Evolutionary conservation across 129 eudicot species (phyloP).

Genomic region (Flaveria robusta): DNA sequence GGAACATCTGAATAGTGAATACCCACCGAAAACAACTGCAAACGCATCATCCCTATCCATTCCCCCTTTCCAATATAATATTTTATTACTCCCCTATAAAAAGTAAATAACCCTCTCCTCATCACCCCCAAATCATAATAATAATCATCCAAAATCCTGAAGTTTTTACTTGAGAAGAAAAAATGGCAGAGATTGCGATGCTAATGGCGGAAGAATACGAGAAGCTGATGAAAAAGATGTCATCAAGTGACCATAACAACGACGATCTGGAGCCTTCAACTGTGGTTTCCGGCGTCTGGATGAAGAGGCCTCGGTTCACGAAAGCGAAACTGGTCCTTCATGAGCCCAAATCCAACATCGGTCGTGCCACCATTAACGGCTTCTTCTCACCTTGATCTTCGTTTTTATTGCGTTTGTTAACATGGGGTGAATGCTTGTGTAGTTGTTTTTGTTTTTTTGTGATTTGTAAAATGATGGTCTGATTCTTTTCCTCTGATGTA

Average conservation of each 20-base stretch:
- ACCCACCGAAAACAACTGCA: too few relatives aligned
- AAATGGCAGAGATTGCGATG: slow-evolving; percentile 31
- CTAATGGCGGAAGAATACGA: slow-evolving; percentile 34
- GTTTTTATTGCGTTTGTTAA: not conserved
- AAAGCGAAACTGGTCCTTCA: slow-evolving; percentile 13
- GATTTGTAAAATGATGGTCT: not conserved
- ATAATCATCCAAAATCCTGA: not conserved
- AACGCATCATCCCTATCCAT: slow-evolving; percentile 18
- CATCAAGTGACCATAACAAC: not conserved
- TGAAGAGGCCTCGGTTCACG: not conserved
- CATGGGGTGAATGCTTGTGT: not conserved
- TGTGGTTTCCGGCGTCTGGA: not conserved
- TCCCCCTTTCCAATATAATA: not conserved
- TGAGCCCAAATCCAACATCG: slow-evolving; percentile 27
- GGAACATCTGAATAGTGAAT: not conserved
- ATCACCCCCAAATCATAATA: not conserved
- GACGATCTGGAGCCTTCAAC: slow-evolving; percentile 2
- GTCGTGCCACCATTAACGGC: slow-evolving; percentile 29
- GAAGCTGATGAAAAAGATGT: slow-evolving; percentile 24
- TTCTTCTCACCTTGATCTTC: slow-evolving; percentile 29
- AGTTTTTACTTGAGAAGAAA: too few relatives aligned
- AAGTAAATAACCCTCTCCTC: too few relatives aligned
- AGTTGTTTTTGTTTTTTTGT: not conserved
- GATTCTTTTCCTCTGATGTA: not conserved
- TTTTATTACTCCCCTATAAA: not conserved